These are phyloP conservation scores for Schizosaccharomyces osmophilus DNA, from an alignment of 805 yeast genomes.

Conservation along the genomic window DNA sequence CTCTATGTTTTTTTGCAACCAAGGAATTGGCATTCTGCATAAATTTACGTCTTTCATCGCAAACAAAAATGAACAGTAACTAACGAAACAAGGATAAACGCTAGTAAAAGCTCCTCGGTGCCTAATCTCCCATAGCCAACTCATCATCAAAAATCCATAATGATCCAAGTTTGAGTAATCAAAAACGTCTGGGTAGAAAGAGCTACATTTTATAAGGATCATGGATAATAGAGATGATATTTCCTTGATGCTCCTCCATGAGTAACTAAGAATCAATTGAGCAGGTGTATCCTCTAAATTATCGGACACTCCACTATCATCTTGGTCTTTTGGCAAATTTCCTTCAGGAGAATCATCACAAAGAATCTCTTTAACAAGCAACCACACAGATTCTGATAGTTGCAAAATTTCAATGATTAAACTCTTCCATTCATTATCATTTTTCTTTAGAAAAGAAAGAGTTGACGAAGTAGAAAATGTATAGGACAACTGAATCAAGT, in stretches of 20 bases:
- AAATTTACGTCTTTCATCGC: conserved; percentile 1
- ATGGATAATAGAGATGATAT: conserved; percentile 30
- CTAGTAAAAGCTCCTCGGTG: conserved; percentile 88
- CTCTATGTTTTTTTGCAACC: conserved; percentile 36
- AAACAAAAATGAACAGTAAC: conserved; percentile 29
- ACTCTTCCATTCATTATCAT: background rate
- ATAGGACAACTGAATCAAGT: background rate
- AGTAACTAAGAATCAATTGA: conserved; percentile 30
- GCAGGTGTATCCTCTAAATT: conserved; percentile 11
- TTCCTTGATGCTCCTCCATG: conserved; percentile 71
- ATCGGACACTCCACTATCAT: conserved; percentile 10
- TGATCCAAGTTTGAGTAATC: conserved; percentile 12
- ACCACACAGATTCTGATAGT: conserved; percentile 18
- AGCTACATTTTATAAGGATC: conserved; percentile 17
- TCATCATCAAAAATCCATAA: conserved; percentile 32
- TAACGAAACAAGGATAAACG: conserved; percentile 54
- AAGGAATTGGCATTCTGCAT: conserved; percentile 20
- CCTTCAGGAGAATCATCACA: conserved; percentile 55
- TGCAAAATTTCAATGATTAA: conserved; percentile 7
- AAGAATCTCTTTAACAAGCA: conserved; percentile 22
- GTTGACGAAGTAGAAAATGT: background rate
- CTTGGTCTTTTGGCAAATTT: conserved; percentile 20
- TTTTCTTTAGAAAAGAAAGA: background rate
- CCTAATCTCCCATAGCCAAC: conserved; percentile 46
- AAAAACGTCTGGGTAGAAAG: conserved; percentile 7